A percentile compares a stretch with the other conserved stretches of the same genome.
Conservation (phyloP, 2,329 filamentous ascomycete genomes). For the Metarhizium robertsii region DNA sequence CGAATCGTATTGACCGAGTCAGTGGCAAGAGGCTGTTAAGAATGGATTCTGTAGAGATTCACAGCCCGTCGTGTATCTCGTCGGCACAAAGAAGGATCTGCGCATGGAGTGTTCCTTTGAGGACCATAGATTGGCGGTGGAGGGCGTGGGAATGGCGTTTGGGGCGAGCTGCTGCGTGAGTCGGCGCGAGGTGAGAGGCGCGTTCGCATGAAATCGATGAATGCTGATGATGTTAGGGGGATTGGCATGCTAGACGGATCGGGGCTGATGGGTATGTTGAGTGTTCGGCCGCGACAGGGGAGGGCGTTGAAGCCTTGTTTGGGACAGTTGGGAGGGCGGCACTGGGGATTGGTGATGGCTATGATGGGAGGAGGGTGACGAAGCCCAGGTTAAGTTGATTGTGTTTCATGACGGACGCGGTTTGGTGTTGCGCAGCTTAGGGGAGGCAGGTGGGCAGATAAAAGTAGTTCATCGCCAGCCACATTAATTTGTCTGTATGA, state of each 20-base stretch:
- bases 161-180: conserved; percentile 20
- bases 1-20: background rate
- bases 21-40: conserved; percentile 15
- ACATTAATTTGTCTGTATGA: too few species aligned
- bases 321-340: conserved; percentile 17
- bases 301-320: conserved; percentile 22
- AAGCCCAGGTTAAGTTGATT: background rate
- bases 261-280: conserved; percentile 21
- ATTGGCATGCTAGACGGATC: conserved; percentile 22
- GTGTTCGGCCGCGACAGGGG: conserved; percentile 26
- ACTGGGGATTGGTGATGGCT: too few species aligned
- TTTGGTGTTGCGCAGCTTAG: too few species aligned
- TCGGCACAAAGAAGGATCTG: conserved; percentile 26
- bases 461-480: too few species aligned
- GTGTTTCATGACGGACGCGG: too few species aligned
- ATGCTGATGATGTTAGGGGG: conserved; percentile 15
- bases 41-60: conserved; percentile 1
- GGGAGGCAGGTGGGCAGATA: too few species aligned
- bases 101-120: conserved; percentile 9
- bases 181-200: conserved; percentile 18
- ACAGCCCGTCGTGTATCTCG: conserved; percentile 19
- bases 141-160: background rate
- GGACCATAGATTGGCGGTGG: conserved; percentile 5
- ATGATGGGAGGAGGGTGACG: conserved; percentile 7
- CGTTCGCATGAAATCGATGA: background rate